Evolutionary conservation across 2,329 filamentous ascomycete species (phyloP).

Genomic region (Pseudogymnoascus sp.): DNA sequence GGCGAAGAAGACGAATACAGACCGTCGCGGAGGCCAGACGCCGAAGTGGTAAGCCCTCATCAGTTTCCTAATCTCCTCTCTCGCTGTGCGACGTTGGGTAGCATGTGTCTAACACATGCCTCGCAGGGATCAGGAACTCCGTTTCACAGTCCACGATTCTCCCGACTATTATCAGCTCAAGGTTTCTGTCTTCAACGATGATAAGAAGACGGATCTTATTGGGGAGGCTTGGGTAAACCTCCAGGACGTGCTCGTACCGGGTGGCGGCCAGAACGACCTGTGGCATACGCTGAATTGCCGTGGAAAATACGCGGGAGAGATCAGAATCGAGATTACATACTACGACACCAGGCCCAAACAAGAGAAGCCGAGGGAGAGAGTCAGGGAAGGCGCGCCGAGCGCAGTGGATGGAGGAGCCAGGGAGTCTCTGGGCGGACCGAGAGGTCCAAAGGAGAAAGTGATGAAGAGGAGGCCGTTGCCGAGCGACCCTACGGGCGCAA

Average conservation of each 20-base stretch:
- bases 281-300: slow-evolving; percentile 86
- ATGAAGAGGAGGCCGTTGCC: slow-evolving; percentile 81
- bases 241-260: slow-evolving; percentile 67
- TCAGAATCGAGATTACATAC: slow-evolving; percentile 90
- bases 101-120: slow-evolving; percentile 16
- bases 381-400: slow-evolving; percentile 19
- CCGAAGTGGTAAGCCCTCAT: slow-evolving; percentile 68
- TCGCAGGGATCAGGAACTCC: slow-evolving; percentile 88
- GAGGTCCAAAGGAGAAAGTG: slow-evolving; percentile 43
- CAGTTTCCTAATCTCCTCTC: not conserved
- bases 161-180: slow-evolving; percentile 95
- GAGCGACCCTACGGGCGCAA: slow-evolving; percentile 55
- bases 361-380: slow-evolving; percentile 57
- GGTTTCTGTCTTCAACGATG: slow-evolving; percentile 93
- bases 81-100: not conserved
- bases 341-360: slow-evolving; percentile 82
- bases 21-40: slow-evolving; percentile 89
- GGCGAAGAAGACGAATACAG: slow-evolving; percentile 92
- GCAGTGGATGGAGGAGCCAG: slow-evolving; percentile 28
- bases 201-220: slow-evolving; percentile 95
- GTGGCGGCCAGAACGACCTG: slow-evolving; percentile 86
- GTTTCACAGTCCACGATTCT: slow-evolving; percentile 92
- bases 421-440: slow-evolving; percentile 30
- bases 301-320: slow-evolving; percentile 92
- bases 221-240: slow-evolving; percentile 89